Evolutionary conservation across 371 early-diverging fungal species (phyloP), one percentile per base, ranked within the genome.

Genomic region (Saksenaea vasiformis): DNA sequence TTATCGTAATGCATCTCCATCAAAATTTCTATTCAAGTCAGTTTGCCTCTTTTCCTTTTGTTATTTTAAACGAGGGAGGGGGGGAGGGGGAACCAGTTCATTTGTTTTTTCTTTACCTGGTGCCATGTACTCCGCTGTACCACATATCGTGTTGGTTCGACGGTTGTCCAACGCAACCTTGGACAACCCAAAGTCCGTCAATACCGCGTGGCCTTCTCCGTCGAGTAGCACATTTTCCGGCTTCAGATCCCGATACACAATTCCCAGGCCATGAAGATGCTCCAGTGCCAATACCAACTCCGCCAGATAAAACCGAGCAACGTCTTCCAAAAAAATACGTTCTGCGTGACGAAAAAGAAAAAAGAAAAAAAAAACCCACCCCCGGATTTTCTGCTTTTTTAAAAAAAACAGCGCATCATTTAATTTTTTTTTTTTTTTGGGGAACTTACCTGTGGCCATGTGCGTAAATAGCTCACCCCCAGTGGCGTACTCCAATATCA

Each of bases 381-480:
- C 38, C 14, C 22, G 13, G 28, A 15, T 62, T 15, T 34, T 37
- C 64, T 56, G 47, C 43, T n/a, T 41, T 22, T 51, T 13, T n/a
- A n/a, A n/a, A 41, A 22, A 22, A 47, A 47, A 14, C 56, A 54
- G 43, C 51, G 8, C 44, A 51, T 54, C 3, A n/a, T n/a, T n/a
- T n/a, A 19, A 24, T 1, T 15, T n/a, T 57, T 15, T 35, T 37
- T 62, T 24, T 31, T 31, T n/a, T n/a, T n/a, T n/a, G 26, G 17
- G 38, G 15, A 22, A 22, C 38, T 65, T 73, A 82, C 85, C 85
- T 58, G 82, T 74, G 65, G 89, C 91, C 79, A 99, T 83, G 74
- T 96, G 97, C 61, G 90, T 90, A 72, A 99, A 99, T 59, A 99
- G 77, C 83, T 99, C 99, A n/a, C 99, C 99, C 55, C 99, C 99